Evolutionary conservation across 2,329 filamentous ascomycete genomes (phyloP).

Genomic region (Claviceps fusiformis): DNA sequence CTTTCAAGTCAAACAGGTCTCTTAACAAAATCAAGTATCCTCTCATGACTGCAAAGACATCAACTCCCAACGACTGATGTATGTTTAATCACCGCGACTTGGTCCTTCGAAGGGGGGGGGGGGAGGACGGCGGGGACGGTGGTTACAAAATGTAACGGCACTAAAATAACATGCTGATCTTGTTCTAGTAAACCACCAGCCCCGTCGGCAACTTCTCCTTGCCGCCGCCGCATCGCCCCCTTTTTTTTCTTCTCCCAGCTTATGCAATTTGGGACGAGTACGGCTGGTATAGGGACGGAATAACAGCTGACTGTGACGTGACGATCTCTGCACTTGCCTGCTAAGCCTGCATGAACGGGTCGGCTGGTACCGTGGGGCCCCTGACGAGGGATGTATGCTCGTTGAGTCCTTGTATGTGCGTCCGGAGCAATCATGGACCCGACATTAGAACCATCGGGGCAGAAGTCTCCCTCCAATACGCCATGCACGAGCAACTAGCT

Average conservation of each 20-base stretch:
- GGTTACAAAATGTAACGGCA: background rate
- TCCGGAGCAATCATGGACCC: background rate
- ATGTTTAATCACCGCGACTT: background rate
- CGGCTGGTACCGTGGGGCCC: background rate
- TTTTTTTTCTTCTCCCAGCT: background rate
- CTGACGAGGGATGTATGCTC: background rate
- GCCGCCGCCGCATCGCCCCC: background rate
- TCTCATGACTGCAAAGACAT: background rate
- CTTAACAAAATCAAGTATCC: background rate
- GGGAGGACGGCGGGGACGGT: no score
- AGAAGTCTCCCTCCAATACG: background rate
- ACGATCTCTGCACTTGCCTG: background rate
- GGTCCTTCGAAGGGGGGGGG: no score
- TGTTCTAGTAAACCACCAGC: background rate
- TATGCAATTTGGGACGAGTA: background rate
- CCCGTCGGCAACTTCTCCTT: background rate
- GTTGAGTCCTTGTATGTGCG: background rate
- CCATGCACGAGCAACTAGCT: background rate
- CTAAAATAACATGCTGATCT: background rate
- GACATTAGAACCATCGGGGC: background rate
- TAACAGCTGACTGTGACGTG: background rate
- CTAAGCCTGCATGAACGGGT: constrained; percentile 1
- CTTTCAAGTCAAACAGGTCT: background rate
- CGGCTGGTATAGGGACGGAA: background rate
- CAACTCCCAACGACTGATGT: background rate